phyloP scores from a whole-genome alignment of 73 alveolate species.

The Urostyla sp. region DNA sequence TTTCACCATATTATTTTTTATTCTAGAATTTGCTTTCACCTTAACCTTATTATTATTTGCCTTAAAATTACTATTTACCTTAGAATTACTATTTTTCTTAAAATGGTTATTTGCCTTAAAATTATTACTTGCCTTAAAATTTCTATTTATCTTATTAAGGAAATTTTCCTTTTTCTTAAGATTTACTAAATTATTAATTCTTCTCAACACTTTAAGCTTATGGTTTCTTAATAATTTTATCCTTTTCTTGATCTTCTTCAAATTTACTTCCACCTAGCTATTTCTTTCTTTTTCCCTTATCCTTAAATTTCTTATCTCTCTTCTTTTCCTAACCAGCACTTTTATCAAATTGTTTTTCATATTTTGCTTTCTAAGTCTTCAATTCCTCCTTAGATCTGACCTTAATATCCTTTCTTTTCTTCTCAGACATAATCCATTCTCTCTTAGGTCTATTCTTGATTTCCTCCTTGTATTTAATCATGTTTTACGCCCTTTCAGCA shows the following conservation, averaged over 20 bases:
- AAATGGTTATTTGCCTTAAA: too few species aligned
- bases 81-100: too few species aligned
- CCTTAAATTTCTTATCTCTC: slow-evolving; percentile 20
- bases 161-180: too few species aligned
- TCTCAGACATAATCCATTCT: slow-evolving; percentile 80
- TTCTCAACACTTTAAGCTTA: too few species aligned
- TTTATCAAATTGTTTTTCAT: background rate
- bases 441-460: slow-evolving; percentile 90
- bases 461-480: slow-evolving; percentile 84
- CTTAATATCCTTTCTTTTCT: slow-evolving; percentile 51
- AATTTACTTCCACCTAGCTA: slow-evolving; percentile 16
- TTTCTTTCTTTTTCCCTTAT: slow-evolving; percentile 25
- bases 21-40: background rate
- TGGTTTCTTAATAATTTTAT: background rate
- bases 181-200: too few species aligned
- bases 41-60: background rate
- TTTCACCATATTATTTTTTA: background rate
- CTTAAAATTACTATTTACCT: too few species aligned
- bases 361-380: background rate
- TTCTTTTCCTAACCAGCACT: background rate
- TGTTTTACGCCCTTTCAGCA: slow-evolving; percentile 90
- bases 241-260: slow-evolving; percentile 51
- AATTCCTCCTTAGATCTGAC: slow-evolving; percentile 40
- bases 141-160: too few species aligned
- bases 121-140: too few species aligned